Base-by-base conservation (phyloP, 768 basidiomycete genomes). In the Suillus subluteus region DNA sequence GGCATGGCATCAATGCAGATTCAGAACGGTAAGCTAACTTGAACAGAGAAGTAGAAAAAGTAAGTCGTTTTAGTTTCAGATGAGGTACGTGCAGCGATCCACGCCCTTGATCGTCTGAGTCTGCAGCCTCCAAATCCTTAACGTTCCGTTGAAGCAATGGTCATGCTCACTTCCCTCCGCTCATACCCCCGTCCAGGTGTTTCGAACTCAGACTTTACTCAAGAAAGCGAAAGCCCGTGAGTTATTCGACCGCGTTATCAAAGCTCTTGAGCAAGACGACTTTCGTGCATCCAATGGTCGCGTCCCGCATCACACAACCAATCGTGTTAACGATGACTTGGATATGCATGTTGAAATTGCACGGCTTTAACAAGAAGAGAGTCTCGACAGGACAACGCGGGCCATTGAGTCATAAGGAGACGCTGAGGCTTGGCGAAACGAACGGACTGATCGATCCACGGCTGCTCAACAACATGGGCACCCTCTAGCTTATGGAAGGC, bases 1-100 rank as follows among this genome's bases (percentile, higher is more conserved):
- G 96, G 94, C 2, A 81, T 92, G 67, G 94, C 94, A 0, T 94
- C 95, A 71, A 87, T 94, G 81, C 94, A 95, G 70, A 85, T 98
- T 77, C 86, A 88, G 59, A 90, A 88, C 58, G 91, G 95, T 95
- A 58, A 23, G 79, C 43, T 72, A 65, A 40, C 43, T 55, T 58
- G 26, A 37, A 23, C 4, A 40, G 38, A 40, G 38, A 40, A 13
- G 38, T 5, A 13, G 12, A 13, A 13, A 63, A 35, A 62, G 38
- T 64, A 9, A 67, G 65, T 32, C 15, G 18, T 62, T 23, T 58
- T n/a, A 62, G 38, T 18, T 23, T 21, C 69, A 94, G 94, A 92
- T 69, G 93, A 96, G 75, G 86, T 88, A 72, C 86, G 91, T 2
- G 91, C 90, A 41, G 95, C 95, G 18, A 92, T 95, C 58, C 91